Percentiles rank a stretch among this genome's conserved stretches.
These are phyloP conservation scores for Tolypocladium cylindrosporum DNA, from an alignment of 2,329 filamentous ascomycete species.

Conservation along the genomic window DNA sequence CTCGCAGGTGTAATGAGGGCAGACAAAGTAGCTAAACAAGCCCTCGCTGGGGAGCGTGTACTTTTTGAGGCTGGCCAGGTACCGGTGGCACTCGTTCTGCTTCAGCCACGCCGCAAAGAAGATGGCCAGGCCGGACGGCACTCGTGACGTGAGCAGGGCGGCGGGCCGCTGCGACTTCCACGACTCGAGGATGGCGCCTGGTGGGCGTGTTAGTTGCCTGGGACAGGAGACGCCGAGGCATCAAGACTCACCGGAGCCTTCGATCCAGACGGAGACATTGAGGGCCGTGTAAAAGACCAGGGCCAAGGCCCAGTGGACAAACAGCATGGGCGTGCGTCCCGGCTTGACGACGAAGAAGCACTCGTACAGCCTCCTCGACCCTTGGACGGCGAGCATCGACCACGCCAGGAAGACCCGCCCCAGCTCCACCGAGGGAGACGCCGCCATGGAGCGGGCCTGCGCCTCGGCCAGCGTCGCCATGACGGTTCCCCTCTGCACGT, in stretches of 20 bases:
- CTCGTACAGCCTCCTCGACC: slow-evolving; percentile 66
- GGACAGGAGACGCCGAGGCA: neutral
- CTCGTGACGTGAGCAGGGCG: slow-evolving; percentile 12
- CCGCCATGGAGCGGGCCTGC: slow-evolving; percentile 15
- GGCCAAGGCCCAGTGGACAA: slow-evolving; percentile 74
- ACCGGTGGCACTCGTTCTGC: slow-evolving; percentile 65
- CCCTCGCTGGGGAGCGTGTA: slow-evolving; percentile 72
- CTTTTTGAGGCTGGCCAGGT: slow-evolving; percentile 63
- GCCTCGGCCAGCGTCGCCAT: slow-evolving; percentile 37
- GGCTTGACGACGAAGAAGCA: slow-evolving; percentile 54
- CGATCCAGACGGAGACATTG: slow-evolving; percentile 72
- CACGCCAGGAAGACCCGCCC: slow-evolving; percentile 58
- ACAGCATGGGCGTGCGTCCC: slow-evolving; percentile 66
- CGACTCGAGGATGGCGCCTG: slow-evolving; percentile 22
- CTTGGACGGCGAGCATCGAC: slow-evolving; percentile 67
- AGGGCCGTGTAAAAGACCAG: slow-evolving; percentile 66
- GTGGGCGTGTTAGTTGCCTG: neutral
- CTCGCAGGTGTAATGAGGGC: slow-evolving; percentile 88
- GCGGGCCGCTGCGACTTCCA: slow-evolving; percentile 16
- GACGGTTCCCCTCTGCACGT: slow-evolving; percentile 40
- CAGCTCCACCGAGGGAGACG: slow-evolving; percentile 36
- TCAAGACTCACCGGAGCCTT: slow-evolving; percentile 55
- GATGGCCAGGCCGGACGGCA: slow-evolving; percentile 41
- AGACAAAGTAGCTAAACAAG: slow-evolving; percentile 63
- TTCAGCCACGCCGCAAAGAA: slow-evolving; percentile 61